Base-by-base conservation (phyloP, 2,329 filamentous ascomycete genomes). In the Cladosporium colombiae region DNA sequence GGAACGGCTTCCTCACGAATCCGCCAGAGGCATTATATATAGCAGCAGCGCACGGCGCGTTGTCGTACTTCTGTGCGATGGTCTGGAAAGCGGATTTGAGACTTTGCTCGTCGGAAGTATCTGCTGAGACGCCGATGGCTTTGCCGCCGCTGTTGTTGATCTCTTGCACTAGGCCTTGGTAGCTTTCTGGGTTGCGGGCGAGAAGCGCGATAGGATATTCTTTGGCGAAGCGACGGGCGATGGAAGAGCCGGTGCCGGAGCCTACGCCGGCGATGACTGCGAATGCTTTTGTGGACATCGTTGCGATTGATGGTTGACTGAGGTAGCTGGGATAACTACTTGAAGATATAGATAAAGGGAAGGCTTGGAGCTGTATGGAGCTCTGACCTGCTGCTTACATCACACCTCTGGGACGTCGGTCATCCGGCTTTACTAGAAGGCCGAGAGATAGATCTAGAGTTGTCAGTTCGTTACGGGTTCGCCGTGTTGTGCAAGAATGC, bases 151-250 rank as follows among this genome's bases (percentile, higher is more conserved):
- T 76, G 5, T 79, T 75, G 65, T 88, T 88, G 78, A 95, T 92
- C 70, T 91, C 89, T 2, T 84, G 75, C 6, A 91, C 88, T 3
- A 92, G 82, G n/a, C 82, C 78, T 64, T 86, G 82, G 78, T 88
- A 92, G 76, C 84, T 91, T 50, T 86, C 83, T 0, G 88, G 83
- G 21, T 81, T 86, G 58, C 91, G 88, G 18, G 91, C 87, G n/a
- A 94, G 84, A 1, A 94, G 82, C 1, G 91, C 89, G 1, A 94
- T 89, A 0, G 90, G 86, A 74, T 94, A 95, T 11, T 84, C 73
- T 67, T 87, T 74, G 35, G 85, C 84, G 71, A 89, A 89, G 65
- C 81, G 84, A 63, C 85, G 82, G 33, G 87, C 86, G 14, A 89
- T 82, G 2, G 85, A 81, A 16, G 86, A 85, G 29, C 87, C 87